These are phyloP conservation scores for Seiridium unicorne DNA, from an alignment of 2,329 filamentous ascomycete genomes.

Conservation along the genomic window DNA sequence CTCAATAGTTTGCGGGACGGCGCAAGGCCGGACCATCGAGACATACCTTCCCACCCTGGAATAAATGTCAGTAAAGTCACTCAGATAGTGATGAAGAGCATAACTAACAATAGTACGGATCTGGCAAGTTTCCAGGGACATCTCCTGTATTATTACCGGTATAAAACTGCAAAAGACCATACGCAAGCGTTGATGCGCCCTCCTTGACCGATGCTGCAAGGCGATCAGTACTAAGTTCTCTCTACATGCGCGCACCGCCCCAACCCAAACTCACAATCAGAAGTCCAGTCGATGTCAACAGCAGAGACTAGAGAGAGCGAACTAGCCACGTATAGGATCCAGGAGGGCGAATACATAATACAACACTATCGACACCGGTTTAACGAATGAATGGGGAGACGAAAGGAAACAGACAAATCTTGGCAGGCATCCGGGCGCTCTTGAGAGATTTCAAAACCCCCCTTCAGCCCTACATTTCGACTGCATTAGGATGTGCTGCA, in stretches of 20 bases:
- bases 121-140: slow-evolving; percentile 16
- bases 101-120: slow-evolving; percentile 44
- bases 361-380: not conserved
- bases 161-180: slow-evolving; percentile 16
- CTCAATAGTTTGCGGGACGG: not conserved
- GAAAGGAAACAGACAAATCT: not conserved
- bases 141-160: slow-evolving; percentile 17
- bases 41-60: slow-evolving; percentile 6
- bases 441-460: not conserved
- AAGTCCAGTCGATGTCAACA: slow-evolving; percentile 15
- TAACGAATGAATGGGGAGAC: not conserved
- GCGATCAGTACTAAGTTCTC: slow-evolving; percentile 4
- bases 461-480: not conserved
- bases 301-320: slow-evolving; percentile 12
- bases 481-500: slow-evolving; percentile 3
- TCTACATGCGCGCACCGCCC: not conserved
- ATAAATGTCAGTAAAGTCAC: not conserved
- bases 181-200: slow-evolving; percentile 13
- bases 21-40: not conserved
- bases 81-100: no score
- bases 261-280: slow-evolving; percentile 4
- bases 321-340: not conserved
- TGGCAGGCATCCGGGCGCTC: not conserved
- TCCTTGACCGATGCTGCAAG: slow-evolving; percentile 13
- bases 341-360: slow-evolving; percentile 1